Percentiles rank a stretch among this genome's conserved stretches.
phyloP scores from a whole-genome alignment of 306 rosid genomes.

The Mimosa bimucronata region DNA sequence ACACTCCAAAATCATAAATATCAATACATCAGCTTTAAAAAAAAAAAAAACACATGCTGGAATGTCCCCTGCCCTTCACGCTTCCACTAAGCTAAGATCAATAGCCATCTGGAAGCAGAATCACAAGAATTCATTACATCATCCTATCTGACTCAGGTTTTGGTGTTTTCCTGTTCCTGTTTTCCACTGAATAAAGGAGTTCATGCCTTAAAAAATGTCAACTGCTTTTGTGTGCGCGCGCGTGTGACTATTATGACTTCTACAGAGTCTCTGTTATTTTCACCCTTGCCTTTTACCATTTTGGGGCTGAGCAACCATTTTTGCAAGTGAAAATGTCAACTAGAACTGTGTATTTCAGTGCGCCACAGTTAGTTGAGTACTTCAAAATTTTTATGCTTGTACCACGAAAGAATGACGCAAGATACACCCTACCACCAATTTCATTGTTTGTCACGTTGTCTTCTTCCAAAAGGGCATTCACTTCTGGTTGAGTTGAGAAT shows the following conservation, averaged over 20 bases:
- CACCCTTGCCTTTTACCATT: neutral
- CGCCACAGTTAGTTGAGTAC: conserved; percentile 15
- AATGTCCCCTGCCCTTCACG: neutral
- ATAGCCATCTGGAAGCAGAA: neutral
- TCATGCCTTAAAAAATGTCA: neutral
- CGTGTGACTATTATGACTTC: neutral
- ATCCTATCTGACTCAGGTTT: neutral
- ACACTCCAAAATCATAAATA: neutral
- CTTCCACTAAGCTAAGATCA: neutral
- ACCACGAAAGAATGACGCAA: neutral
- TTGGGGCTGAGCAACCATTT: conserved; percentile 7
- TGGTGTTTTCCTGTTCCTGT: neutral
- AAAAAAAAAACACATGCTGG: neutral
- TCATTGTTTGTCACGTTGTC: conserved; percentile 10
- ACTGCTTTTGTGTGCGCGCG: neutral
- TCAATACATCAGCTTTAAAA: neutral
- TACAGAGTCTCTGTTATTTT: neutral
- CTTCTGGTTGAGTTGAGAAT: conserved; percentile 35
- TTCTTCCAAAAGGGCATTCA: conserved; percentile 29
- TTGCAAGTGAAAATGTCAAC: conserved; percentile 30
- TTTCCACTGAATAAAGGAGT: neutral
- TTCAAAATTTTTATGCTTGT: neutral
- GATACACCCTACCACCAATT: conserved; percentile 5
- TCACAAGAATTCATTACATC: neutral
- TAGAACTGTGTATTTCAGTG: conserved; percentile 9